Conservation (phyloP, 768 basidiomycete genomes). For the Daedalea quercina region DNA sequence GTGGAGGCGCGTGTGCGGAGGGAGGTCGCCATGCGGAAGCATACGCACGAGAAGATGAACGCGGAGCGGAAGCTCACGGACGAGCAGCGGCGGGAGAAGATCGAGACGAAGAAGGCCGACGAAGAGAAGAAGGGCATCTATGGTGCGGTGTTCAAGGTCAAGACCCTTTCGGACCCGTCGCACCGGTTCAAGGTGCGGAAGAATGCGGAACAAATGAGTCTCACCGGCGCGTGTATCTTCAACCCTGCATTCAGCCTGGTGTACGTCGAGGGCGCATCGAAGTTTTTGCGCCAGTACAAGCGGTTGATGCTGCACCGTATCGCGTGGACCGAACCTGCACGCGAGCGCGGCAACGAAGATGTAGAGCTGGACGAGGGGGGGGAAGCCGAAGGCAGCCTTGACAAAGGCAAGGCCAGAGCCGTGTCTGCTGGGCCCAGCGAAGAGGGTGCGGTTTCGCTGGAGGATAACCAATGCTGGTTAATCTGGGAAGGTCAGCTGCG, state of each 20-base stretch:
- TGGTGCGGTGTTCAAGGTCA: constrained; percentile 91
- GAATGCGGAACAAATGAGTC: constrained; percentile 87
- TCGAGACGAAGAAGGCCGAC: constrained; percentile 77
- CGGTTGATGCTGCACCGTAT: constrained; percentile 83
- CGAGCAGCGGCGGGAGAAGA: constrained; percentile 83
- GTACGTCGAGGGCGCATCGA: constrained; percentile 87
- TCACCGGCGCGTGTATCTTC: constrained; percentile 89
- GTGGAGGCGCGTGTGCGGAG: constrained; percentile 93
- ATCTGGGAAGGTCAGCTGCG: constrained; percentile 91
- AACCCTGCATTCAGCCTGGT: constrained; percentile 86
- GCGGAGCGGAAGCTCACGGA: constrained; percentile 85
- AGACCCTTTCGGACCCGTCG: constrained; percentile 81
- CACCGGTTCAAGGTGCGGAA: constrained; percentile 96
- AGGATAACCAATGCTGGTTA: constrained; percentile 82
- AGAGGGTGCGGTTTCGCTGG: constrained; percentile 47
- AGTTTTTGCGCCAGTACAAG: constrained; percentile 83
- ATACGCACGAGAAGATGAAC: constrained; percentile 92
- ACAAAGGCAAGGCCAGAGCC: constrained; percentile 31
- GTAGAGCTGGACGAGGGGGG: constrained; percentile 56
- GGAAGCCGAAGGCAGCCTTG: constrained; percentile 29
- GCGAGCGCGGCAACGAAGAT: constrained; percentile 68
- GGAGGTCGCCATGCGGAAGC: constrained; percentile 87
- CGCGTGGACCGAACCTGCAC: constrained; percentile 88
- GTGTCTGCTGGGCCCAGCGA: constrained; percentile 21
- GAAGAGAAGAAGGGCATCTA: constrained; percentile 82